A percentile compares a stretch with the other conserved stretches of the same genome.
These are phyloP conservation scores for Coprinopsis cinerea DNA, from an alignment of 768 basidiomycete species.

Conservation along the genomic window DNA sequence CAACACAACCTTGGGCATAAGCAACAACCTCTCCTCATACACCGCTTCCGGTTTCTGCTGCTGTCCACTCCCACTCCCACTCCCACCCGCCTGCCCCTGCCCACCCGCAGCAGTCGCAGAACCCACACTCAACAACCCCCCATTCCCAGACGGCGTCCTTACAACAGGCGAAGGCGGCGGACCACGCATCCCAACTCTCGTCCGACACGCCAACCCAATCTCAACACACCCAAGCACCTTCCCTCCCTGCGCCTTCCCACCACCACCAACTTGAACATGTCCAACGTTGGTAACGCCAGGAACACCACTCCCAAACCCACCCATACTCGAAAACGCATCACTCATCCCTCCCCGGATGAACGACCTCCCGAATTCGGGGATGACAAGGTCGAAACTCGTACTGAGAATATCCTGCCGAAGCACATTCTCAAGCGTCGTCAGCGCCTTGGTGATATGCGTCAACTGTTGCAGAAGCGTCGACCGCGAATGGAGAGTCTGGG, in stretches of 20 bases:
- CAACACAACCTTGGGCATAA: conserved; percentile 71
- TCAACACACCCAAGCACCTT: conserved; percentile 22
- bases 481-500: conserved; percentile 3
- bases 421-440: conserved; percentile 56
- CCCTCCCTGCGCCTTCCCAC: not conserved
- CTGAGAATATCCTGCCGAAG: conserved; percentile 73
- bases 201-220: conserved; percentile 62
- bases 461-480: conserved; percentile 35
- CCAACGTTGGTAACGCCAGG: too few species aligned
- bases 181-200: conserved; percentile 19
- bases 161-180: conserved; percentile 6
- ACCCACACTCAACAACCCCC: not conserved
- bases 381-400: conserved; percentile 66
- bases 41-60: conserved; percentile 31
- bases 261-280: too few species aligned
- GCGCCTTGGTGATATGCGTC: conserved; percentile 58
- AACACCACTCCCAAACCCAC: conserved; percentile 34
- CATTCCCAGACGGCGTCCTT: not conserved
- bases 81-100: conserved; percentile 6
- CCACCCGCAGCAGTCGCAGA: not conserved
- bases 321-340: conserved; percentile 47
- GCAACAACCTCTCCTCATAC: conserved; percentile 53
- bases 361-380: conserved; percentile 34
- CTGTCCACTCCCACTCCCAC: conserved; percentile 10
- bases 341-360: conserved; percentile 40